Evolutionary conservation across 306 rosid genomes (phyloP), one percentile per base, ranked within the genome.

Genomic region (Cucurbita pepo): DNA sequence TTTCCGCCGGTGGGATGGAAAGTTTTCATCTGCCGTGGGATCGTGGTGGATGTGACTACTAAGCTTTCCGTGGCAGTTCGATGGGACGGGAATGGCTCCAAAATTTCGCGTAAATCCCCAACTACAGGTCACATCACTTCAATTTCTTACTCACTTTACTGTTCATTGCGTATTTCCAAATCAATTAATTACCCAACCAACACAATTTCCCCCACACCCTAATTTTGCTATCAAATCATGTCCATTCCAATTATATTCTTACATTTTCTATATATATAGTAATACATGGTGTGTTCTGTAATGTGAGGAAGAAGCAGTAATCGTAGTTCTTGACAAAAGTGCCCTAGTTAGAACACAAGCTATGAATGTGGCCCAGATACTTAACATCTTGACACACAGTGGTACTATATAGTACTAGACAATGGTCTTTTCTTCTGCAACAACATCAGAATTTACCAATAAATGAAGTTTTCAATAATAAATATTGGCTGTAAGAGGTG

Each of bases 51-150:
- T 66, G 55, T 66, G 72, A 66, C 72, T 66, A 66, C 37, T 66
- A 66, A 66, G 56, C 72, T 66, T 66, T 66, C 21, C 15, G 21
- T 66, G 56, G 40, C 41, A 45, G 40, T 21, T 64, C 30, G 30
- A 64, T 62, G 50, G 12, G 69, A 43, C 44, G 71, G 71, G 18
- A 63, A 65, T 65, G 38, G 72, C 72, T 65, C 71, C 54, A 44
- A 10, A 41, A 9, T 65, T 65, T 43, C 67, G 47, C 45, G 47
- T 37, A 61, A 61, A 61, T 36, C 38, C 53, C 37, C 47, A 43
- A 7, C 47, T 5, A 44, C 72, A 44, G 72, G 72, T 65, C 72
- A 65, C 54, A 21, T 65, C 72, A 65, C 54, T 43, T 65, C 54
- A 44, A 65, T 43, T 65, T 44, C n/a, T 65, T 44, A 43, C 37